Base-by-base conservation (phyloP, 306 rosid genomes). In the Herpetospermum pedunculosum region DNA sequence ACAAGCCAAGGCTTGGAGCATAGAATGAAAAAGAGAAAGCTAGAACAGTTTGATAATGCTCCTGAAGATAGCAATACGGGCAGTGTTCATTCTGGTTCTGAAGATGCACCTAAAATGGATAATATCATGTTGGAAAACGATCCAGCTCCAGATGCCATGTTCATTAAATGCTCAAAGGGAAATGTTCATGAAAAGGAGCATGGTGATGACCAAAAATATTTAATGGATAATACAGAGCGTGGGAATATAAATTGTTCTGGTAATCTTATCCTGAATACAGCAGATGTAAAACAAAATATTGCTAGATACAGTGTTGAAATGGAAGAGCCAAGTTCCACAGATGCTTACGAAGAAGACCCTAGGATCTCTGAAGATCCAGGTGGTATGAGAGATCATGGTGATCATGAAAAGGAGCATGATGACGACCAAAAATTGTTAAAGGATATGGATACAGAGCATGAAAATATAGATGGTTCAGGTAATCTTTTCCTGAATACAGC, bases 101-200 rank as follows among this genome's bases (percentile, higher is more conserved):
- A 62, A 32, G 76, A 60, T 70, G 44, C 21, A 29, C 76, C 77
- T 44, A 79, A 52, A 34, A 34, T 60, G 41, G 73, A 85, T 72
- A 14, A 44, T 75, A 72, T 53, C 50, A 19, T 52, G 28, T 75
- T 71, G 21, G 78, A 77, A 53, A 47, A 58, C 7, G 72, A 68
- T 77, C 72, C 72, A 60, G 72, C 81, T 54, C 29, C 74, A 3
- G 71, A 71, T 72, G 79, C 69, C 82, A 52, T 72, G n/a, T 74
- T 63, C 55, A 70, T 77, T 74, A 57, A 9, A 7, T 30, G 43
- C 70, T 28, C 77, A 37, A 43, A 72, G 67, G 79, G 46, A 40
- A 74, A 75, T 59, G 59, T 68, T 79, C 81, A 67, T 40, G 73
- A 72, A 50, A 49, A 65, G 74, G 32, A 16, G 37, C 73, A 25